Percentiles rank a stretch among this genome's conserved stretches.
Conservation (phyloP, 2,329 filamentous ascomycete genomes). For the Fusarium transvaalense region DNA sequence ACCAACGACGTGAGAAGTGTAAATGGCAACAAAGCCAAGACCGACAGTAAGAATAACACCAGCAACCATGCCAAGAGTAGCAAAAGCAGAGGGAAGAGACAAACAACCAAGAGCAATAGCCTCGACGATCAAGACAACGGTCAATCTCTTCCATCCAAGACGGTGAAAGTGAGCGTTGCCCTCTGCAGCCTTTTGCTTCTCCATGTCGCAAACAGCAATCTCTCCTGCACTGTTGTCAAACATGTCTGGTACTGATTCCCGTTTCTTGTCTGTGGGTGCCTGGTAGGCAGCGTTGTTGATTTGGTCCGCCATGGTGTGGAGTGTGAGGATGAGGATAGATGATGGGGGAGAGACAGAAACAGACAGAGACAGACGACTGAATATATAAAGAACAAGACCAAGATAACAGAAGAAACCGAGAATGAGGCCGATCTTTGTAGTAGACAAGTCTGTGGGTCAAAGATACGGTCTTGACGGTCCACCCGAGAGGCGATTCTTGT, state of each 20-base stretch:
- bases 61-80: conserved; percentile 66
- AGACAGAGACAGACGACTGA: background rate
- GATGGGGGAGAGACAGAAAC: background rate
- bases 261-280: conserved; percentile 25
- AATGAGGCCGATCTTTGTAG: conserved; percentile 40
- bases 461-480: conserved; percentile 26
- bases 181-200: conserved; percentile 61
- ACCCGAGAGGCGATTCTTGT: conserved; percentile 5
- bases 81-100: conserved; percentile 65
- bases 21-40: conserved; percentile 61
- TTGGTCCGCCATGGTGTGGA: conserved; percentile 31
- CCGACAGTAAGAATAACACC: conserved; percentile 59
- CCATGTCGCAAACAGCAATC: conserved; percentile 59
- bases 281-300: conserved; percentile 29
- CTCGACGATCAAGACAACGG: conserved; percentile 67
- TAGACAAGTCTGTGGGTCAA: conserved; percentile 18
- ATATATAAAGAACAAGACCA: conserved; percentile 9
- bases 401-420: conserved; percentile 30
- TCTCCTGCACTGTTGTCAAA: conserved; percentile 50
- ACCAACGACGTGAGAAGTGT: conserved; percentile 62
- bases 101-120: conserved; percentile 67
- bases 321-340: background rate
- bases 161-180: conserved; percentile 64
- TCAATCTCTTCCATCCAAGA: conserved; percentile 69
- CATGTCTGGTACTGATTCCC: conserved; percentile 42